Base-by-base conservation (phyloP, 768 basidiomycete genomes). In the Mycena chlorophos region DNA sequence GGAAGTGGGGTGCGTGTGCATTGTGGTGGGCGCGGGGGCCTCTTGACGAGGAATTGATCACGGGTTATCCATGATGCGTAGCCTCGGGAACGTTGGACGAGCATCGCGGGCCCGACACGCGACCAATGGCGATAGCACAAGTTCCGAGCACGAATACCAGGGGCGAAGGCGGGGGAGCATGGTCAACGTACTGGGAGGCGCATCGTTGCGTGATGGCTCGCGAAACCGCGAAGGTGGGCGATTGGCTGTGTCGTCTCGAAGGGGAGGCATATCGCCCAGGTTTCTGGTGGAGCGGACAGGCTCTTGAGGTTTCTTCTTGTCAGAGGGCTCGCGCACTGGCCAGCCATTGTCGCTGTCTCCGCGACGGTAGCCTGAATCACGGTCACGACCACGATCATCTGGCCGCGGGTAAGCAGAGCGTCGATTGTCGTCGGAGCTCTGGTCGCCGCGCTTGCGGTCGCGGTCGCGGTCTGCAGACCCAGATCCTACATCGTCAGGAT, bases 101-200 rank as follows among this genome's bases (percentile, higher is more conserved):
- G 40, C 20, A 8, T 42, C 22, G n/a, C n/a, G n/a, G 8, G 40
- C 20, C 40, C 40, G 22, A 22, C n/a, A 19, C 8, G 20, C n/a
- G 40, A 14, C 40, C 20, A 34, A 34, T 17, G 31, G 31, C 31
- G 8, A 34, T 17, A 34, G 17, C 31, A 34, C 31, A 42, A 42
- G 27, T 4, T 46, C 45, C 45, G 22, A 20, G 23, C 13, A 13
- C 45, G 48, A 34, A 19, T 45, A 49, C 56, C 46, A 58, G 54
- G 52, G 60, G 53, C 60, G 60, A 51, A 46, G 40, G 28, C 27
- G 49, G 50, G 42, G 58, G 52, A 48, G 55, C 26, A 62, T 55
- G 51, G 53, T 57, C 43, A 62, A 62, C 60, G 60, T 62, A 62
- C 60, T 62, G 48, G 60, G 60, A 62, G 60, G 56, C 57, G 49